Percentiles rank a stretch among this genome's conserved stretches.
Conservation (phyloP, 345 rosid genomes). For the Heritiera fomes region DNA sequence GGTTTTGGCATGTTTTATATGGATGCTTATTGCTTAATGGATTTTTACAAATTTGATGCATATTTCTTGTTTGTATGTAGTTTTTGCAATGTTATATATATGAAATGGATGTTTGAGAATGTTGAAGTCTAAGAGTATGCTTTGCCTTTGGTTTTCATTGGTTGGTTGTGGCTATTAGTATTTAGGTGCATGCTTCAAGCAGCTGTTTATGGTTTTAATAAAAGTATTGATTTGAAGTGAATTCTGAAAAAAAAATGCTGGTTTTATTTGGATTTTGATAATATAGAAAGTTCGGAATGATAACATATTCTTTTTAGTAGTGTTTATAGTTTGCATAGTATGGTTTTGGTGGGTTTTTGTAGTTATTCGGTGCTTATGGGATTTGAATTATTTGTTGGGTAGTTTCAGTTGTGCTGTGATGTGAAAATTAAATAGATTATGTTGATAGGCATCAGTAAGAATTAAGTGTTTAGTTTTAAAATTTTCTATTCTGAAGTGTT, state of each 20-base stretch:
- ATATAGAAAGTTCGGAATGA: background rate
- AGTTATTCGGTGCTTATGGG: background rate
- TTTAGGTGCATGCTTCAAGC: background rate
- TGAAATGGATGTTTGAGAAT: slow-evolving; percentile 3
- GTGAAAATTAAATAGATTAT: background rate
- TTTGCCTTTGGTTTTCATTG: background rate
- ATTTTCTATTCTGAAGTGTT: background rate
- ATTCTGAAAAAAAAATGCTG: background rate
- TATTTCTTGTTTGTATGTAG: slow-evolving; percentile 2
- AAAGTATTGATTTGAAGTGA: background rate
- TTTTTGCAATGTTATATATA: background rate
- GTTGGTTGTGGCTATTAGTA: background rate
- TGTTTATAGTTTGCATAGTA: background rate
- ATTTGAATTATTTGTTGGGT: background rate
- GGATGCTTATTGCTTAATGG: background rate
- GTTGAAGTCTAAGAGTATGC: background rate
- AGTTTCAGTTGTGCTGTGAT: background rate
- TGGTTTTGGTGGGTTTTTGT: background rate
- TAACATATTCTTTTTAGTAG: background rate
- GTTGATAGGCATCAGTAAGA: background rate
- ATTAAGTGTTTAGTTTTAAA: slow-evolving; percentile 5
- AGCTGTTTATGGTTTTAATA: background rate
- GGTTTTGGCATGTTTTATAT: slow-evolving; percentile 2
- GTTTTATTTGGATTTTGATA: background rate
- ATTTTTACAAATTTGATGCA: background rate